Base-by-base conservation (phyloP, 1,284 basidiomycete species). In the Mixia osmundae region DNA sequence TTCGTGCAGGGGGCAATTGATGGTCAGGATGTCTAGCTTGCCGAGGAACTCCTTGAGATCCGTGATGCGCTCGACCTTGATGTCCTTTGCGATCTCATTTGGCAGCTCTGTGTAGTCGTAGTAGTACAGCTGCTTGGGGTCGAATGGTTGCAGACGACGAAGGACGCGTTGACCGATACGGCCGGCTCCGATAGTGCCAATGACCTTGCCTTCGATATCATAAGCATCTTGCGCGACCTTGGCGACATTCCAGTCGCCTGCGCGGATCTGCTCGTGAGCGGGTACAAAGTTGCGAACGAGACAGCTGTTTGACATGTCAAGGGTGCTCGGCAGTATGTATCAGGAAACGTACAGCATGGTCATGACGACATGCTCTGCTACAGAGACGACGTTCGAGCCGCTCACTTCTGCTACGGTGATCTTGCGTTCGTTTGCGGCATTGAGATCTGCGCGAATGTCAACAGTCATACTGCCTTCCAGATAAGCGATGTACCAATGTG, bases 1-100 rank as follows among this genome's bases (percentile, higher is more conserved):
- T 54, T 85, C 80, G 64, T 89, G 80, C 21, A 94, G 64, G 28
- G 85, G 85, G 57, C 72, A 76, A 64, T 91, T 94, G 59, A 85
- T 67, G 26, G 77, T 80, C 46, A 85, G 64, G 37, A 85, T 68
- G 52, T 83, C 77, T 54, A 52, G 53, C 54, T 72, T 67, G 16
- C 71, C 68, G 33, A 91, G 69, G 54, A 91, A 75, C 8, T 85
- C 75, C 60, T 83, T 75, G 44, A 94, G 65, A 48, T 76, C 71
- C 30, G 73, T 71, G 27, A 87, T 72, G 39, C 79, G 70, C 43
- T 74, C 67, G 34, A 70, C 78, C 1, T 67, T 66, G 44, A 89
- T 66, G 19, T 66, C 63, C 55, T 74, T 66, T 21, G 66, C 71
- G 25, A 75, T 76, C 21, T 71, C 71, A 62, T 53, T 40, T n/a